These are phyloP conservation scores for Fusarium piperis DNA, from an alignment of 2,329 filamentous ascomycete genomes.

Conservation along the genomic window DNA sequence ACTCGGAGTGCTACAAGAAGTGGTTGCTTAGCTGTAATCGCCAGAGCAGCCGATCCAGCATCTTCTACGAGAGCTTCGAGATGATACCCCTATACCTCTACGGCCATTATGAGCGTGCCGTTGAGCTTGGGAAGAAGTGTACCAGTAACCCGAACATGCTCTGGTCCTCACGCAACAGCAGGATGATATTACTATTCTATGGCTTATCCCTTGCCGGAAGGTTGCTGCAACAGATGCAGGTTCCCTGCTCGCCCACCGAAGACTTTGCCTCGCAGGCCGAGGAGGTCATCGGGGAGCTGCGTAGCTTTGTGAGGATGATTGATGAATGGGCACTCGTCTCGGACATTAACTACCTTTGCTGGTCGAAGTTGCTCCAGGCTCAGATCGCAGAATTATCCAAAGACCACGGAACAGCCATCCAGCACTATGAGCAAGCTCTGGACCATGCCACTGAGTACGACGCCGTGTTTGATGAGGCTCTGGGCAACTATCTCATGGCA, in stretches of 20 bases:
- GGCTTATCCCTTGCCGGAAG: conserved; percentile 65
- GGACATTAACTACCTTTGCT: conserved; percentile 76
- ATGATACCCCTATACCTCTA: conserved; percentile 71
- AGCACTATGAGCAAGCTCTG: conserved; percentile 74
- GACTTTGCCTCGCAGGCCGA: conserved; percentile 55
- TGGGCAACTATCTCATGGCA: conserved; percentile 78
- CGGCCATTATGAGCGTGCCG: conserved; percentile 68
- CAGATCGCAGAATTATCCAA: conserved; percentile 71
- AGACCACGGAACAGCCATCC: conserved; percentile 67
- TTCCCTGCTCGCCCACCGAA: conserved; percentile 55
- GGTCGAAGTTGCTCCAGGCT: conserved; percentile 74
- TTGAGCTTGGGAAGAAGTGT: conserved; percentile 64
- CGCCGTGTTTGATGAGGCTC: conserved; percentile 76
- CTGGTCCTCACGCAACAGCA: conserved; percentile 69
- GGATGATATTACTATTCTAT: conserved; percentile 68
- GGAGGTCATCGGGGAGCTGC: conserved; percentile 63
- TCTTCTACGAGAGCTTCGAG: conserved; percentile 75
- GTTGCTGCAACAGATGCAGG: conserved; percentile 59
- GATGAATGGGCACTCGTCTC: conserved; percentile 71
- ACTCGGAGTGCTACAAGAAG: conserved; percentile 65
- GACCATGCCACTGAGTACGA: conserved; percentile 76
- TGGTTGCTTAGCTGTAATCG: conserved; percentile 63
- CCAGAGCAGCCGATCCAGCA: conserved; percentile 71
- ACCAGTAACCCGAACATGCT: conserved; percentile 59
- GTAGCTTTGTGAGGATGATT: conserved; percentile 67